Conservation (phyloP, 1,139 yeast genomes). For the Nakaseomyces nivariensis region DNA sequence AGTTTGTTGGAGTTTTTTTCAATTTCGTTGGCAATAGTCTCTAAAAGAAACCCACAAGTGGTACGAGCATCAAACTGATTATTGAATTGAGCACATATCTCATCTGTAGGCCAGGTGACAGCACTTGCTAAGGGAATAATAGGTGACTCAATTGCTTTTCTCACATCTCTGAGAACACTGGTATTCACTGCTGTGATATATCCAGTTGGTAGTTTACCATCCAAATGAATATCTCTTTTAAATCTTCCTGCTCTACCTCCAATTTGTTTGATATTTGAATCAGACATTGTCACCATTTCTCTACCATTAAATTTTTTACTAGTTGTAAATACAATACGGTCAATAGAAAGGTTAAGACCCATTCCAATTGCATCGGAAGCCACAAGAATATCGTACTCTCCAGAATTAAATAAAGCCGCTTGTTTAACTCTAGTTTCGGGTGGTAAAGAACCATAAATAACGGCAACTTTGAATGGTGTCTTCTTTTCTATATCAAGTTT, state of each 20-base stretch:
- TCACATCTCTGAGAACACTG: conserved; percentile 37
- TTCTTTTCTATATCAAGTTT: conserved; percentile 55
- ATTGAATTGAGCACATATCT: conserved; percentile 38
- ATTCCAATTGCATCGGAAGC: conserved; percentile 98
- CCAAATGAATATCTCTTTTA: conserved; percentile 24
- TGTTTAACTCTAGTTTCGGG: conserved; percentile 89
- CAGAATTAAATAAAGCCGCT: conserved; percentile 66
- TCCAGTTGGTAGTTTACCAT: conserved; percentile 35
- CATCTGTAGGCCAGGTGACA: conserved; percentile 60
- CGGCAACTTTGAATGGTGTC: conserved; percentile 66
- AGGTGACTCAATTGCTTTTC: conserved; percentile 38
- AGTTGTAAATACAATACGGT: conserved; percentile 65
- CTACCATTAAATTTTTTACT: conserved; percentile 64
- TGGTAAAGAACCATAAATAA: conserved; percentile 90
- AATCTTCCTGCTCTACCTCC: conserved; percentile 96
- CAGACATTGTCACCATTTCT: conserved; percentile 38
- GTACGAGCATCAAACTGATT: conserved; percentile 40
- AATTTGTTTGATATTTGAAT: conserved; percentile 75
- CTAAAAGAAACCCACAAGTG: conserved; percentile 37
- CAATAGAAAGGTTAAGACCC: conserved; percentile 85
- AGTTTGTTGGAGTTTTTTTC: conserved; percentile 23
- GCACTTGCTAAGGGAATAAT: conserved; percentile 44
- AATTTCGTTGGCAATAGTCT: conserved; percentile 39
- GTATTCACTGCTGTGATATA: conserved; percentile 47
- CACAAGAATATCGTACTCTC: conserved; percentile 66